phyloP scores from a whole-genome alignment of 2,329 filamentous ascomycete species.

The Nemania sp. region DNA sequence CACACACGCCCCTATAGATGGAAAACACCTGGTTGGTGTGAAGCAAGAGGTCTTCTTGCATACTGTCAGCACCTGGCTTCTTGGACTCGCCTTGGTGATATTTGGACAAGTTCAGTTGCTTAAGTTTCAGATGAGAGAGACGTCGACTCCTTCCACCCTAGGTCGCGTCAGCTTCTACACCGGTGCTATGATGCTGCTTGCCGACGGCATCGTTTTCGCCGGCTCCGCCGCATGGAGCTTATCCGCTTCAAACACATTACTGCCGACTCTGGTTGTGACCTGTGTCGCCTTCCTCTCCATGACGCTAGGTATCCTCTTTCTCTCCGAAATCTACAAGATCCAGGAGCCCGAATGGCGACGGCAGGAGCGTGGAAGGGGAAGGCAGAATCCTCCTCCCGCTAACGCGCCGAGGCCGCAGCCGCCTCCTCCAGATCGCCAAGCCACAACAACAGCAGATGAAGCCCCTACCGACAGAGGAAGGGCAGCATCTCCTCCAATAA shows the following conservation, averaged over 20 bases:
- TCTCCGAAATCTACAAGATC: slow-evolving; percentile 63
- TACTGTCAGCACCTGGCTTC: slow-evolving; percentile 62
- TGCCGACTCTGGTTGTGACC: slow-evolving; percentile 60
- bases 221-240: slow-evolving; percentile 61
- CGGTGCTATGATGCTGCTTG: slow-evolving; percentile 63
- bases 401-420: slow-evolving; percentile 32
- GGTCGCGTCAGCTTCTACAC: slow-evolving; percentile 69
- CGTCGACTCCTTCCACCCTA: slow-evolving; percentile 69
- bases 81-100: slow-evolving; percentile 60
- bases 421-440: slow-evolving; percentile 25
- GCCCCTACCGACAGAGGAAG: slow-evolving; percentile 30
- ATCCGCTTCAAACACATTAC: slow-evolving; percentile 59
- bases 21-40: slow-evolving; percentile 61
- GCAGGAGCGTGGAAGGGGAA: slow-evolving; percentile 43
- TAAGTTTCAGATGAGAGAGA: slow-evolving; percentile 67
- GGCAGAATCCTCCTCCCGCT: slow-evolving; percentile 33
- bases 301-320: slow-evolving; percentile 60
- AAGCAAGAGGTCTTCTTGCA: slow-evolving; percentile 65
- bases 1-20: slow-evolving; percentile 54
- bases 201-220: slow-evolving; percentile 63
- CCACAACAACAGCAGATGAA: slow-evolving; percentile 29
- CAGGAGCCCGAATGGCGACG: slow-evolving; percentile 62
- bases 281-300: slow-evolving; percentile 60
- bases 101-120: slow-evolving; percentile 65
- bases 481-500: slow-evolving; percentile 52